A percentile compares a stretch with the other conserved stretches of the same genome.
phyloP scores from a whole-genome alignment of 2,329 filamentous ascomycete genomes.

The Pyrenophora tritici-repentis region DNA sequence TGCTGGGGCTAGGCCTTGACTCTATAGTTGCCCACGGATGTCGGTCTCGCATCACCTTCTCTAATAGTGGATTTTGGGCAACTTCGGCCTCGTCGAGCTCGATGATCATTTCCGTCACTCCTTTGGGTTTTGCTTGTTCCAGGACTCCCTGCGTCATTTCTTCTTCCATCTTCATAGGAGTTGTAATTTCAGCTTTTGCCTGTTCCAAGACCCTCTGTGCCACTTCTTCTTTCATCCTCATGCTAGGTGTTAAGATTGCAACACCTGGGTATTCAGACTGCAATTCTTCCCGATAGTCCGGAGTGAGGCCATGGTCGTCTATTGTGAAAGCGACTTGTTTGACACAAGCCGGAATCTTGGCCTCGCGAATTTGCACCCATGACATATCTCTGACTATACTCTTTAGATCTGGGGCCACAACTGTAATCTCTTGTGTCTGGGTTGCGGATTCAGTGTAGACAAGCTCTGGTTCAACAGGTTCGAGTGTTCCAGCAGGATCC shows the following conservation, averaged over 20 bases:
- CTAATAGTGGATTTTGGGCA: background rate
- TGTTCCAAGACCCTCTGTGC: background rate
- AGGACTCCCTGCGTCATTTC: background rate
- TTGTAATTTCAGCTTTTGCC: too few relatives aligned
- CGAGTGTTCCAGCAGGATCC: background rate
- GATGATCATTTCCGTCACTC: slow-evolving; percentile 12
- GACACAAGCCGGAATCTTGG: slow-evolving; percentile 3
- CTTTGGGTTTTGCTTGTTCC: slow-evolving; percentile 5
- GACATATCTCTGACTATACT: background rate
- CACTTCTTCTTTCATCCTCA: background rate
- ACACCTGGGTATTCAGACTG: slow-evolving; percentile 7
- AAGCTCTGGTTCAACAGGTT: background rate
- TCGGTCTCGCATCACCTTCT: slow-evolving; percentile 4
- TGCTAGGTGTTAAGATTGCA: background rate
- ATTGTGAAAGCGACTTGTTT: slow-evolving; percentile 8
- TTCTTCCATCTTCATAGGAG: background rate
- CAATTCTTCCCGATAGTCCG: slow-evolving; percentile 1
- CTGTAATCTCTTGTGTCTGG: background rate
- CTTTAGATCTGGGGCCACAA: background rate
- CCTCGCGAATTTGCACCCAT: slow-evolving; percentile 2
- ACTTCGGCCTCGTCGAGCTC: slow-evolving; percentile 7
- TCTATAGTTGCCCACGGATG: slow-evolving; percentile 12
- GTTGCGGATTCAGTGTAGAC: background rate
- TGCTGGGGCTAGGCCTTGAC: background rate
- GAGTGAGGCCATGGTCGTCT: background rate